Conservation (phyloP, 305 asterid genomes). For the Plantago coronopus region DNA sequence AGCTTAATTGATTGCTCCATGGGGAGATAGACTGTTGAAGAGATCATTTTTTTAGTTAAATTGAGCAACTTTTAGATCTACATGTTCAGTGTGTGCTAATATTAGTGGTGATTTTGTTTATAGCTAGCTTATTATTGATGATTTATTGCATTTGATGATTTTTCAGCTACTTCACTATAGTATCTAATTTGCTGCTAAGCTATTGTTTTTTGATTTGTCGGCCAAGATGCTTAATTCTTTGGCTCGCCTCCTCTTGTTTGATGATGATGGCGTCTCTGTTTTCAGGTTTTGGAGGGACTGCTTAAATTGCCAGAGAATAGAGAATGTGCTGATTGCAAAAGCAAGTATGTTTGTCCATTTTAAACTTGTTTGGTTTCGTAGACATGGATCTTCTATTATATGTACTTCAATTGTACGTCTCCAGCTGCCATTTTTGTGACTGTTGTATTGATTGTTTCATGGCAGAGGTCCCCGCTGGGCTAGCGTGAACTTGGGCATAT, state of each 20-base stretch:
- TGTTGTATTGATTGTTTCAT: constrained; percentile 16
- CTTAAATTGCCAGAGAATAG: constrained; percentile 98
- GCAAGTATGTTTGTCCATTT: constrained; percentile 62
- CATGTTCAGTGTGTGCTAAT: background rate
- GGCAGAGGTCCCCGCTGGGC: constrained; percentile 99
- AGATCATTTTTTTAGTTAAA: background rate
- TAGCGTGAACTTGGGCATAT: constrained; percentile 96
- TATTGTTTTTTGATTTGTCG: constrained; percentile 4
- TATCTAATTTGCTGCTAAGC: background rate
- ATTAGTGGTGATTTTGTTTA: background rate
- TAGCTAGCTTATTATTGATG: background rate
- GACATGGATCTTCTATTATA: background rate
- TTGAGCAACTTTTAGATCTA: constrained; percentile 4
- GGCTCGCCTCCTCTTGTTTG: constrained; percentile 15
- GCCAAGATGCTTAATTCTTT: constrained; percentile 18
- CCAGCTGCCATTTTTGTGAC: background rate
- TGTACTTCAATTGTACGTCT: constrained; percentile 7
- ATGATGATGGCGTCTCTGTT: constrained; percentile 22
- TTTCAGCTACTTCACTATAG: too few relatives aligned
- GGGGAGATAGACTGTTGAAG: background rate
- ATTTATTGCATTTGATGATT: too few relatives aligned
- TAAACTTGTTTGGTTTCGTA: constrained; percentile 4
- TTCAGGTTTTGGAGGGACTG: constrained; percentile 94
- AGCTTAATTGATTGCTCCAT: background rate
- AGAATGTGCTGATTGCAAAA: constrained; percentile 98